Conservation (phyloP, 495 filamentous ascomycete species). For the Pyrenopolyporus hunteri region DNA sequence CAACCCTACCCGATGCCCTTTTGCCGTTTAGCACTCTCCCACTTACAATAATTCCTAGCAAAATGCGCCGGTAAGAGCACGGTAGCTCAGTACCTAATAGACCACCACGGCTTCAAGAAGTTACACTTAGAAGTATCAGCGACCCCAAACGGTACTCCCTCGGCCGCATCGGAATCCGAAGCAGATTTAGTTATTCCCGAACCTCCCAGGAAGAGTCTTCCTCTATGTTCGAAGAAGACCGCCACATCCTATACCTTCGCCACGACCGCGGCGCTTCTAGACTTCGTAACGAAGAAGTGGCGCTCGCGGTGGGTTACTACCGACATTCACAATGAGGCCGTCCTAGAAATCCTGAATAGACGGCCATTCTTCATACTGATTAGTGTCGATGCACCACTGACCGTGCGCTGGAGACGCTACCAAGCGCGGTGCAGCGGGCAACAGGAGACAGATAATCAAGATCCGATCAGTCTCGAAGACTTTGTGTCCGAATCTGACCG, state of each 20-base stretch:
- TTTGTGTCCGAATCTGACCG: slow-evolving; percentile 80
- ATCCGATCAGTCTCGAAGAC: slow-evolving; percentile 67
- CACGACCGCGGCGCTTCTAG: slow-evolving; percentile 67
- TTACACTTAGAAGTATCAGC: slow-evolving; percentile 49
- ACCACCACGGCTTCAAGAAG: slow-evolving; percentile 74
- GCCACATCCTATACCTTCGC: slow-evolving; percentile 56
- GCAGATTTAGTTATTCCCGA: slow-evolving; percentile 37
- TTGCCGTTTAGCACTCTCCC: slow-evolving; percentile 20
- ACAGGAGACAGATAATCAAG: slow-evolving; percentile 58
- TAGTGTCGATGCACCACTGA: slow-evolving; percentile 87
- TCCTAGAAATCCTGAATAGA: slow-evolving; percentile 72
- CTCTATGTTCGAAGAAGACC: slow-evolving; percentile 42
- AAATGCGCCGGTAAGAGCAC: slow-evolving; percentile 90
- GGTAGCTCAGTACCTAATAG: slow-evolving; percentile 80
- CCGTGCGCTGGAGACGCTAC: slow-evolving; percentile 78
- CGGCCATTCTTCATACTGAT: slow-evolving; percentile 93
- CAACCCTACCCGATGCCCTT: slow-evolving; percentile 5
- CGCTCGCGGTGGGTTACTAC: slow-evolving; percentile 81
- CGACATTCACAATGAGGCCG: slow-evolving; percentile 69
- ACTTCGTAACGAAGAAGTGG: slow-evolving; percentile 88
- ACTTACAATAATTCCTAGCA: slow-evolving; percentile 56
- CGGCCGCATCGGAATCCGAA: slow-evolving; percentile 31
- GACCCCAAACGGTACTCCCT: not conserved
- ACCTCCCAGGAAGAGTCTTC: not conserved
- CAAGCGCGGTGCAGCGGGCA: slow-evolving; percentile 38